Base-by-base conservation (phyloP, 1,139 yeast genomes). In the Magnusiomyces clavatus region DNA sequence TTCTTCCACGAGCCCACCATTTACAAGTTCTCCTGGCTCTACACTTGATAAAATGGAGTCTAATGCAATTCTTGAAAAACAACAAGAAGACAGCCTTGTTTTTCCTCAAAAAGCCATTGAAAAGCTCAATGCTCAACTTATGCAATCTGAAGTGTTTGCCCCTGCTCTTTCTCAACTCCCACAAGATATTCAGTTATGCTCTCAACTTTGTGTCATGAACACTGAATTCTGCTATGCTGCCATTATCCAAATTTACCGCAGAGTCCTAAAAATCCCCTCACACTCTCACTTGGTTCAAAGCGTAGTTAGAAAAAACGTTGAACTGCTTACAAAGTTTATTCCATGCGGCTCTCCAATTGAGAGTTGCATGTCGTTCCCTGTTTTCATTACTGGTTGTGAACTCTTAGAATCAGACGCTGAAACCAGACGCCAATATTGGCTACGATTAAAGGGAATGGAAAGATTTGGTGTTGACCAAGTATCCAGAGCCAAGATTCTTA, bases 301-400 rank as follows among this genome's bases (percentile, higher is more conserved):
- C 8, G 56, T 77, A n/a, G 76, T 77, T 2, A 56, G 56, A 11
- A 70, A 68, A 20, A 73, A 76, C 59, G 72, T 72, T 1, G 57
- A 59, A 5, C 64, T 72, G 3, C 60, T 76, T 2, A 69, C 66
- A 45, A 60, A 63, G 1, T 63, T 70, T 49, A 73, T 79, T n/a
- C 77, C 72, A 16, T 65, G 75, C 6, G 66, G 69, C 8, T 68
- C 77, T 1, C 70, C 77, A 0, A 78, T 81, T 0, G 82, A 77
- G 52, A 69, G 77, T 1, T 78, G 82, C 59, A 69, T 78, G 54
- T 70, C 78, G 2, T 78, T 78, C 57, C 77, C 81, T 43, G 65
- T 73, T 4, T 77, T 78, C 57, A 72, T 80, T 34, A 78, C 81
- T 31, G 83, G 78, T 11, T 77, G 83, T 60, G 84, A 80, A 58